These are phyloP conservation scores for Aspergillus hancockii DNA, from an alignment of 495 filamentous ascomycete species.

Conservation along the genomic window DNA sequence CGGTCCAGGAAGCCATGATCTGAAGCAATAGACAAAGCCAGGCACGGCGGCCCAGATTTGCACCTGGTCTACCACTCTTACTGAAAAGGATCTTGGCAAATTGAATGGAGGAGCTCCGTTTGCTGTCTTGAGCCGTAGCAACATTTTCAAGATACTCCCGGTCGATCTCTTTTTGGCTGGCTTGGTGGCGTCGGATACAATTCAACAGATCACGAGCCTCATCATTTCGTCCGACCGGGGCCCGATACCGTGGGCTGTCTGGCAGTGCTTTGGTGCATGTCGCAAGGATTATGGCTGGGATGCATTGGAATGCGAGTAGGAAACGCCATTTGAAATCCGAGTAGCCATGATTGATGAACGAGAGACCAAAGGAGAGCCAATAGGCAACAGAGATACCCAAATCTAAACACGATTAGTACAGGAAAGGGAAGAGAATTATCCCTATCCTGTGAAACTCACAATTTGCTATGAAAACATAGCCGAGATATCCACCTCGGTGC, in stretches of 20 bases:
- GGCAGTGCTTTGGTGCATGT: constrained; percentile 50
- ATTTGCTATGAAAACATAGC: constrained; percentile 56
- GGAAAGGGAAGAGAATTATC: neutral
- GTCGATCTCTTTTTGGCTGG: constrained; percentile 31
- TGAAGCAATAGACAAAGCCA: constrained; percentile 55
- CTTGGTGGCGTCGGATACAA: constrained; percentile 23
- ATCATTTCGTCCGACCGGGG: constrained; percentile 39
- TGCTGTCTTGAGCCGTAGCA: constrained; percentile 30
- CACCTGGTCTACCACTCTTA: constrained; percentile 26
- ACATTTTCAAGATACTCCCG: constrained; percentile 45
- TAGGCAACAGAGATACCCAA: constrained; percentile 63
- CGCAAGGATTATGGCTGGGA: constrained; percentile 54
- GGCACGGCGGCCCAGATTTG: constrained; percentile 44
- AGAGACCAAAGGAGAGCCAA: constrained; percentile 61
- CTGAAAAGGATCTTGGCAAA: constrained; percentile 39
- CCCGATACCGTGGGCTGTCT: constrained; percentile 48
- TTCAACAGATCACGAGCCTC: constrained; percentile 39
- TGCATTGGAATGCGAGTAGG: constrained; percentile 54
- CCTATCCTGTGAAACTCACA: constrained; percentile 26
- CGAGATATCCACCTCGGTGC: constrained; percentile 49
- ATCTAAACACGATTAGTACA: constrained; percentile 32
- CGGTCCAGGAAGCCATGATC: constrained; percentile 55
- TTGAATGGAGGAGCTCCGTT: constrained; percentile 39
- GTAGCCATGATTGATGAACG: constrained; percentile 51
- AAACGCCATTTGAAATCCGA: constrained; percentile 57